These are phyloP conservation scores for Coemansia guatemalensis DNA, from an alignment of 192 early-diverging fungal genomes.

Conservation along the genomic window DNA sequence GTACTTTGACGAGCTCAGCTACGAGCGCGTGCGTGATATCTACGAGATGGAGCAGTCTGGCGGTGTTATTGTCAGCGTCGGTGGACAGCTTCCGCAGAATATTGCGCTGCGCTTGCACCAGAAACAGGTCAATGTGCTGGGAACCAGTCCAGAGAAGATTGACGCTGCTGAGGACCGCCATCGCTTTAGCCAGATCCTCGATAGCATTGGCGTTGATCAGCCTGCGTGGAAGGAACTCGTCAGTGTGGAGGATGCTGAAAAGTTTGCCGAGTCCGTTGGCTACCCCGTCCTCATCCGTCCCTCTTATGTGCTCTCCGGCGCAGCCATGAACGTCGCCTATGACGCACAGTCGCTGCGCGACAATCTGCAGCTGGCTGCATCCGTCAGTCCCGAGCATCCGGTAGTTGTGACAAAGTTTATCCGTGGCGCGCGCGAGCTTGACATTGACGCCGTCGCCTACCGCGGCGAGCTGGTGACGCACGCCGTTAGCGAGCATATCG, in stretches of 20 bases:
- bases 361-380: slow-evolving; percentile 77
- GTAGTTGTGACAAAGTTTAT: slow-evolving; percentile 99
- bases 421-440: slow-evolving; percentile 88
- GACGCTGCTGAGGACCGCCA: slow-evolving; percentile 94
- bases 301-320: slow-evolving; percentile 95
- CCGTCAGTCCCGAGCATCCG: slow-evolving; percentile 91
- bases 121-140: slow-evolving; percentile 79
- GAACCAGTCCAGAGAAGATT: slow-evolving; percentile 87
- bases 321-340: slow-evolving; percentile 96
- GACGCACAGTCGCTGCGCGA: slow-evolving; percentile 67
- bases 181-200: slow-evolving; percentile 91
- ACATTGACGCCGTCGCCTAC: slow-evolving; percentile 90
- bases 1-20: slow-evolving; percentile 96
- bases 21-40: slow-evolving; percentile 96
- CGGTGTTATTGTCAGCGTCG: slow-evolving; percentile 89
- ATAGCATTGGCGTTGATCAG: slow-evolving; percentile 93
- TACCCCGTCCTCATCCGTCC: slow-evolving; percentile 96
- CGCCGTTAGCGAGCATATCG: slow-evolving; percentile 93
- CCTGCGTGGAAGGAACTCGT: slow-evolving; percentile 94
- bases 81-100: slow-evolving; percentile 96
- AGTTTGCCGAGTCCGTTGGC: slow-evolving; percentile 79
- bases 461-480: slow-evolving; percentile 83
- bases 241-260: slow-evolving; percentile 77
- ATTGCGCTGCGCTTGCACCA: slow-evolving; percentile 85
- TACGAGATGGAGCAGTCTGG: slow-evolving; percentile 81